Percentiles rank a stretch among this genome's conserved stretches.
Evolutionary conservation across 2,329 filamentous ascomycete species (phyloP).

Genomic region (Aspergillus neoniger): DNA sequence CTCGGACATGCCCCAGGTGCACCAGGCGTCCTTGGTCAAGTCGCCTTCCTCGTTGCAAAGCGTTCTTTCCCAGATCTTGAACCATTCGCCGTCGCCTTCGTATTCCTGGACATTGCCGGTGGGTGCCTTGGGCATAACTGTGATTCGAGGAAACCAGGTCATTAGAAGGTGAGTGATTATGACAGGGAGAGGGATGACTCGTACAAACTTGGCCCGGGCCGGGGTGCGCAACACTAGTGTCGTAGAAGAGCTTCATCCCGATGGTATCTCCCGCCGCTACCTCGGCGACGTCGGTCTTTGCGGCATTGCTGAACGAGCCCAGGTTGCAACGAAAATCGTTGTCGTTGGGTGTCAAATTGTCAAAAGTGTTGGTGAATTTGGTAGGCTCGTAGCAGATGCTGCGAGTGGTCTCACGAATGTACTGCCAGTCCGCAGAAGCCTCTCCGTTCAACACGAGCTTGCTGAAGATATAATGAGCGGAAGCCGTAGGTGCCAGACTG

Average conservation of each 20-base stretch:
- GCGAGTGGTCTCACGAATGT: constrained; percentile 21
- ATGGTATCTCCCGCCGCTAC: constrained; percentile 21
- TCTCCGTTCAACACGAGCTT: constrained; percentile 19
- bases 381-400: constrained; percentile 19
- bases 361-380: constrained; percentile 17
- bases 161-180: no score
- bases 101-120: constrained; percentile 22
- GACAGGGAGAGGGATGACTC: neutral
- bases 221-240: constrained; percentile 17
- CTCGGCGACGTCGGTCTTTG: constrained; percentile 21
- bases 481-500: constrained; percentile 13
- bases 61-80: constrained; percentile 25
- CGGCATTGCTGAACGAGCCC: constrained; percentile 19
- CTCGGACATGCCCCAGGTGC: constrained; percentile 12
- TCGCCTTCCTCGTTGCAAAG: constrained; percentile 19
- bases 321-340: constrained; percentile 24
- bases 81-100: constrained; percentile 27
- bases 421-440: constrained; percentile 18
- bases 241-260: constrained; percentile 20
- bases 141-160: no score
- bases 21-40: constrained; percentile 20
- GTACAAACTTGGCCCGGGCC: constrained; percentile 23
- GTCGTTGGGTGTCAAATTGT: constrained; percentile 20
- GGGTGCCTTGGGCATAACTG: constrained; percentile 23
- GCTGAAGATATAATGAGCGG: constrained; percentile 23